Evolutionary conservation across 257 asterid species (phyloP), one percentile per base, ranked within the genome.

Genomic region (Euphrasia confusa): DNA sequence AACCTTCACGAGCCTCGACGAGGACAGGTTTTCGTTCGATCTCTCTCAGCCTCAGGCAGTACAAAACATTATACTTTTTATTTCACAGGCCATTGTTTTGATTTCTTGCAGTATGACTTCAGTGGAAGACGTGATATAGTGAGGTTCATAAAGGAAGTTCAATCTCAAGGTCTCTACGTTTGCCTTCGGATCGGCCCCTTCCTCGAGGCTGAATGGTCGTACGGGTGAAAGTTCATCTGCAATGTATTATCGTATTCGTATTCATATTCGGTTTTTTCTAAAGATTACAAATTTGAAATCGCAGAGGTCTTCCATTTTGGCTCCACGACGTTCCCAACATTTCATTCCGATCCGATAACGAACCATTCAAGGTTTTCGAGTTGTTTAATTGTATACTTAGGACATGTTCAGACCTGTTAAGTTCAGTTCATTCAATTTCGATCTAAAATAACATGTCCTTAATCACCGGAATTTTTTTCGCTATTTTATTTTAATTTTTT

Each of bases 221-320:
- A 86, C 27, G 98, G 98, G 98, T 88, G 83, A n/a, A n/a, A 2
- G 7, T 50, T 21, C 24, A 21, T 21, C 24, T 21, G 24, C 24
- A 21, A 21, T 21, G 24, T 21, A 21, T 1, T 21, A 21, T 21
- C 1, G 24, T 21, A 21, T 21, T 21, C 24, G 24, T 21, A 21
- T 21, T 21, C 24, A 21, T 21, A 21, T 21, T 21, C 24, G 1
- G 0, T 21, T 21, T 21, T 21, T 21, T 21, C 24, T 21, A 21
- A 21, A 21, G 24, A 21, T 21, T 21, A 21, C 24, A 21, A 12
- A 14, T 50, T 54, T 55, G 32, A 0, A 30, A 37, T 2, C 45
- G 62, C 75, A 91, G 98, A 60, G 96, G 96, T n/a, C 70, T 91
- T 3, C 98, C 98, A 2, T 84, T 82, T 75, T 91, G 98, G 96